phyloP scores from a whole-genome alignment of 331 rosid genomes.

The Malus hybrid region DNA sequence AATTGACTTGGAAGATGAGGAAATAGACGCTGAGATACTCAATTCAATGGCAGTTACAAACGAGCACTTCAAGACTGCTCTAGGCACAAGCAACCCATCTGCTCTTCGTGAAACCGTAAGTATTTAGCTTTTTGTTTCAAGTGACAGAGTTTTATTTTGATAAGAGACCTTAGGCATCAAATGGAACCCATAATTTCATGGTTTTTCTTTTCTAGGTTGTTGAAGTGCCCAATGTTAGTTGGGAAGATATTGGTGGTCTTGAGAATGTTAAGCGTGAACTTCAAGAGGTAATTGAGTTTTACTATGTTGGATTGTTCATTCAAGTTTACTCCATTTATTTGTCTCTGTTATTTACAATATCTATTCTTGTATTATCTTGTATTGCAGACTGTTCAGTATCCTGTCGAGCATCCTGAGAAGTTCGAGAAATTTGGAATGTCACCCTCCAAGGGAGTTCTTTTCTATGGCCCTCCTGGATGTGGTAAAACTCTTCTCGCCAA shows the following conservation, averaged over 20 bases:
- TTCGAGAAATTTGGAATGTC: slow-evolving; percentile 99
- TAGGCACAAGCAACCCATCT: slow-evolving; percentile 95
- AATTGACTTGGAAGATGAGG: slow-evolving; percentile 88
- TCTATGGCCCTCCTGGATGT: slow-evolving; percentile 98
- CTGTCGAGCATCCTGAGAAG: slow-evolving; percentile 97
- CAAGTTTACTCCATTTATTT: background rate
- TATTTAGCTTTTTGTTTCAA: slow-evolving; percentile 5
- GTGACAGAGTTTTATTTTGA: background rate
- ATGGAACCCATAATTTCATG: slow-evolving; percentile 11
- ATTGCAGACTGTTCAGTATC: slow-evolving; percentile 92
- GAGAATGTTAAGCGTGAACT: slow-evolving; percentile 97
- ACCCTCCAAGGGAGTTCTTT: slow-evolving; percentile 95
- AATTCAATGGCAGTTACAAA: slow-evolving; percentile 96
- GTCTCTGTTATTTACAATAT: background rate
- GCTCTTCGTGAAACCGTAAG: slow-evolving; percentile 96
- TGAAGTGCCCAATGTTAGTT: slow-evolving; percentile 90
- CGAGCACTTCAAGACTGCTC: slow-evolving; percentile 94
- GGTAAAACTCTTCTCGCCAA: slow-evolving; percentile 96
- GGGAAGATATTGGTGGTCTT: slow-evolving; percentile 99
- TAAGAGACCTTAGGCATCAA: background rate
- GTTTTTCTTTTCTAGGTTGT: slow-evolving; percentile 56
- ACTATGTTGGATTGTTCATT: background rate
- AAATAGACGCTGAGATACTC: slow-evolving; percentile 90
- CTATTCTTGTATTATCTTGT: slow-evolving; percentile 1
- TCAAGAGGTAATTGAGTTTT: slow-evolving; percentile 64